phyloP scores from a whole-genome alignment of 805 yeast species.

The Naumovozyma baii region DNA sequence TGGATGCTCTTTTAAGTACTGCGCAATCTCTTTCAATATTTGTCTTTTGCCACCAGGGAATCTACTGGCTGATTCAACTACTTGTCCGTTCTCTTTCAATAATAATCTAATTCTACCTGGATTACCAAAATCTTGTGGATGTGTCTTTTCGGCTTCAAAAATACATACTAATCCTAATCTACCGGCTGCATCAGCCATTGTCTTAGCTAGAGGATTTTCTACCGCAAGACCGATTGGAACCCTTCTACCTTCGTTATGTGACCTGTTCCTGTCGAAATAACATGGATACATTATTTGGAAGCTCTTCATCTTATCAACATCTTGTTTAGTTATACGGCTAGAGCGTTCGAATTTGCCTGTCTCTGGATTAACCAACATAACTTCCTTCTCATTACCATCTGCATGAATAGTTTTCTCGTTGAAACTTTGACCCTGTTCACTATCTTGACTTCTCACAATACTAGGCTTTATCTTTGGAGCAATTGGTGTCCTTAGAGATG shows the following conservation, averaged over 20 bases:
- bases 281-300: conserved; percentile 83
- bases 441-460: conserved; percentile 55
- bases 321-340: conserved; percentile 39
- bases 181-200: conserved; percentile 63
- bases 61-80: conserved; percentile 22
- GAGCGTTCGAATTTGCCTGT: conserved; percentile 24
- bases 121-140: conserved; percentile 95
- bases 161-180: conserved; percentile 31
- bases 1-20: conserved; percentile 55
- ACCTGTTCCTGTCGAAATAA: conserved; percentile 73
- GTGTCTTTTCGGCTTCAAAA: conserved; percentile 73
- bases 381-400: conserved; percentile 10
- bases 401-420: background rate
- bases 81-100: conserved; percentile 42
- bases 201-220: conserved; percentile 77
- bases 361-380: conserved; percentile 20
- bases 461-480: conserved; percentile 60
- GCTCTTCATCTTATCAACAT: conserved; percentile 51
- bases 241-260: conserved; percentile 76
- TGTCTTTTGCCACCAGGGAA: conserved; percentile 48
- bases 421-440: background rate
- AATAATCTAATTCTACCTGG: conserved; percentile 89
- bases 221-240: conserved; percentile 63
- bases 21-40: conserved; percentile 49
- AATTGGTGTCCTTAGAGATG: conserved; percentile 52